Conservation (phyloP, 495 filamentous ascomycete species). For the Chaetomium tenue region DNA sequence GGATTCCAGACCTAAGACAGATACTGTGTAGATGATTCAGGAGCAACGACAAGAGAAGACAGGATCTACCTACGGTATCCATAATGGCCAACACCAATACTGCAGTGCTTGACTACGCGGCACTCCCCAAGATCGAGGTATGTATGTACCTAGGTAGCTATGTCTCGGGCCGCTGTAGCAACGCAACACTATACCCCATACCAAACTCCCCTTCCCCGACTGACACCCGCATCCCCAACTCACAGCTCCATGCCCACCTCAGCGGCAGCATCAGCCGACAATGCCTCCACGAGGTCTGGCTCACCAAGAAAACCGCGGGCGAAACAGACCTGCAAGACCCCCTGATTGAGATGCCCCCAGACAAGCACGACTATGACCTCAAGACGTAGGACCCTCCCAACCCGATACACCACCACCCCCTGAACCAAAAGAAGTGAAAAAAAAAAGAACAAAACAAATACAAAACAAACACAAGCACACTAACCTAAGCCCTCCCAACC, state of each 20-base stretch:
- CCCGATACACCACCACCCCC: constrained; percentile 30
- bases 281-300: constrained; percentile 76
- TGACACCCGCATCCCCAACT: background rate
- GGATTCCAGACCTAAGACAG: background rate
- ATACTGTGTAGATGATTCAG: background rate
- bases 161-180: no score
- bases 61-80: background rate
- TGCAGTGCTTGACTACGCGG: constrained; percentile 39
- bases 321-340: constrained; percentile 65
- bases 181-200: no score
- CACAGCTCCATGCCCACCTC: constrained; percentile 78
- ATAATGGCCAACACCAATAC: background rate
- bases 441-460: no score
- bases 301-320: constrained; percentile 49
- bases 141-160: no score
- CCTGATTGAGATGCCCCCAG: constrained; percentile 62
- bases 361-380: constrained; percentile 69
- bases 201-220: background rate
- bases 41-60: background rate
- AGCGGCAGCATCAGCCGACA: constrained; percentile 75
- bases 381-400: constrained; percentile 52
- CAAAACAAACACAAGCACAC: no score
- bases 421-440: no score
- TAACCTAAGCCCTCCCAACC: no score
- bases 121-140: constrained; percentile 53